phyloP scores from a whole-genome alignment of 352 stramenopile species.

The Blastocystis sp. region DNA sequence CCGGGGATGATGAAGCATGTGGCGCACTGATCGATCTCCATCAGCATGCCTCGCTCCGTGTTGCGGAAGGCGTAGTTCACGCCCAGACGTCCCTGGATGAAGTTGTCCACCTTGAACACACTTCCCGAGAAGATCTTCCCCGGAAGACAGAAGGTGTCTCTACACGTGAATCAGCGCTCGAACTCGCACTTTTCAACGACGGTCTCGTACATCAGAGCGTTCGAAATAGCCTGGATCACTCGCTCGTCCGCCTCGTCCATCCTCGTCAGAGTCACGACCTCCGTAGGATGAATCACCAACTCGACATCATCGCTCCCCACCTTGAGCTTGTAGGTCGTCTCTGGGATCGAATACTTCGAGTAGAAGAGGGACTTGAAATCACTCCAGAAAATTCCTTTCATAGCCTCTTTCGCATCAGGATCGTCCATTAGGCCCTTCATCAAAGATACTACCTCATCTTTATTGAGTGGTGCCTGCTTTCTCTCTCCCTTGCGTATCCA shows the following conservation, averaged over 20 bases:
- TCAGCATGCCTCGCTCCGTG: slow-evolving; percentile 23
- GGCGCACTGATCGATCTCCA: slow-evolving; percentile 20
- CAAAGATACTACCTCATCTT: slow-evolving; percentile 4
- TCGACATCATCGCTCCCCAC: not conserved
- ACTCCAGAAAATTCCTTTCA: slow-evolving; percentile 22
- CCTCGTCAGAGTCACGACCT: not conserved
- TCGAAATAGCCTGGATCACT: slow-evolving; percentile 14
- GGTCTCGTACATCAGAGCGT: not conserved
- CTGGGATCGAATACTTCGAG: not conserved
- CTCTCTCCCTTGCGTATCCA: not conserved
- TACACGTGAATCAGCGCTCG: not conserved
- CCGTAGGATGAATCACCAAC: not conserved
- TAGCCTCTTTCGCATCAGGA: not conserved
- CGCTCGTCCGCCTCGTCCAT: not conserved
- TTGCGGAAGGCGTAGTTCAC: slow-evolving; percentile 15
- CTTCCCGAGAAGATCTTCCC: not conserved
- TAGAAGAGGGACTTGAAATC: slow-evolving; percentile 49
- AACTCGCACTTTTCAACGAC: not conserved
- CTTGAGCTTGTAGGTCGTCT: not conserved
- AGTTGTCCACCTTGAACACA: not conserved
- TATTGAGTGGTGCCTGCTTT: not conserved
- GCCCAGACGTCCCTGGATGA: not conserved
- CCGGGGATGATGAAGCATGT: not conserved
- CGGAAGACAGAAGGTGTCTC: not conserved
- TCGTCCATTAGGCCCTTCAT: not conserved